Evolutionary conservation across 202 grass and related monocot genomes (phyloP), one percentile per base, ranked within the genome.

Genomic region (Elaeis oleifera): DNA sequence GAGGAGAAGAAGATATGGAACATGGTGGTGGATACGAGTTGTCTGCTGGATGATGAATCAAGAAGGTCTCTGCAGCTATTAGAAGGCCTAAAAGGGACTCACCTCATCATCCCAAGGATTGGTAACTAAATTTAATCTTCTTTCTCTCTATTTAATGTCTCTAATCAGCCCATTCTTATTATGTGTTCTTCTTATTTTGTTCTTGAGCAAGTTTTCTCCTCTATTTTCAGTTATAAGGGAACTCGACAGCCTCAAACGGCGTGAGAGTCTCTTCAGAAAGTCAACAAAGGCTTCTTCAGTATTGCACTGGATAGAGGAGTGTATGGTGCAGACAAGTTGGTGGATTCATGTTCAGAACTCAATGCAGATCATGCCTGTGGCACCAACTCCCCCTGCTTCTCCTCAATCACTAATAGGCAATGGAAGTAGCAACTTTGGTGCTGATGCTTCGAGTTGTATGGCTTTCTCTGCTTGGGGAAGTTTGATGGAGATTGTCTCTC

Each of bases 331-430:
- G 1, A 73, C 80, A 58, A 73, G 80, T 71, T 89, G 82, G 88
- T 99, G 95, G 88, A 89, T 94, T 50, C 95, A 99, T 50, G 85
- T 89, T 5, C 88, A 99, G 78, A 89, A 78, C 55, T 78, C 82
- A 51, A 76, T 75, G 1, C 85, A 94, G 66, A 86, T 74, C 57
- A 5, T 76, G 31, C 85, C 88, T 1, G 75, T 82, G 20, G 75
- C 80, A 3, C 80, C 94, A 23, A 99, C 83, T 14, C 94, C 88
- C 17, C 85, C 88, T 23, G 75, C 82, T 27, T 94, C 82, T 72
- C 94, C 88, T 6, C 81, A 69, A 8, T 20, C 73, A 57, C 74
- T 63, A 44, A 62, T 26, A 18, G 31, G 53, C 18, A 61, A 67
- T 44, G 74, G 58, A 26, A 58, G 60, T 52, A 63, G 53, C 6